Evolutionary conservation across 352 stramenopile genomes (phyloP).

Genomic region (Globisporangium okanoganense): DNA sequence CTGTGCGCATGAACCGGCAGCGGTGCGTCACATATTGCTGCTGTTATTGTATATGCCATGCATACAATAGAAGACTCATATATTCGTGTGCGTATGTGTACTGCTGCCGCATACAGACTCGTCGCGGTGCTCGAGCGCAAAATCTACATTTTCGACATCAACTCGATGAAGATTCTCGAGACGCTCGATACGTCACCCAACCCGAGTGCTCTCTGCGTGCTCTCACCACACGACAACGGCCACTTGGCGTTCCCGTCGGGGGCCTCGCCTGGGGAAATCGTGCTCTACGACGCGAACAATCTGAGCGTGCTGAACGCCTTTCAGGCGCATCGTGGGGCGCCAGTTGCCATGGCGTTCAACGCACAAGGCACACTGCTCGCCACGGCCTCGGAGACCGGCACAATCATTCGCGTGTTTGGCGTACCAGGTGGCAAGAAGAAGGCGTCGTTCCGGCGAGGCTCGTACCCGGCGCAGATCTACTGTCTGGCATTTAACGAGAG

Average conservation of each 20-base stretch:
- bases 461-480: slow-evolving; percentile 95
- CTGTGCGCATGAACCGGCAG: slow-evolving; percentile 90
- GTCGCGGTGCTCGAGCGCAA: slow-evolving; percentile 87
- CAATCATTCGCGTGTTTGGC: slow-evolving; percentile 97
- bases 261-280: slow-evolving; percentile 80
- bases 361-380: slow-evolving; percentile 80
- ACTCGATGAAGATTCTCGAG: slow-evolving; percentile 92
- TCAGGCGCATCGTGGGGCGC: slow-evolving; percentile 81
- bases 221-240: slow-evolving; percentile 84
- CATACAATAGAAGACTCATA: not conserved
- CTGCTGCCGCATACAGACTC: slow-evolving; percentile 25
- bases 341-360: slow-evolving; percentile 89
- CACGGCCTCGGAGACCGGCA: slow-evolving; percentile 92
- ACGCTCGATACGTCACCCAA: slow-evolving; percentile 90
- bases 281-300: slow-evolving; percentile 92
- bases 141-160: slow-evolving; percentile 94
- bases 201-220: slow-evolving; percentile 73
- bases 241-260: slow-evolving; percentile 84
- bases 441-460: slow-evolving; percentile 93
- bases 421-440: slow-evolving; percentile 89
- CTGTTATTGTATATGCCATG: not conserved
- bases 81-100: not conserved
- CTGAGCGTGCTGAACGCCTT: slow-evolving; percentile 91
- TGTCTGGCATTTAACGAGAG: slow-evolving; percentile 95
- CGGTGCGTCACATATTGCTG: slow-evolving; percentile 29